Evolutionary conservation across 352 stramenopile genomes (phyloP), one percentile per base, ranked within the genome.

Genomic region (Phytophthora pisi): DNA sequence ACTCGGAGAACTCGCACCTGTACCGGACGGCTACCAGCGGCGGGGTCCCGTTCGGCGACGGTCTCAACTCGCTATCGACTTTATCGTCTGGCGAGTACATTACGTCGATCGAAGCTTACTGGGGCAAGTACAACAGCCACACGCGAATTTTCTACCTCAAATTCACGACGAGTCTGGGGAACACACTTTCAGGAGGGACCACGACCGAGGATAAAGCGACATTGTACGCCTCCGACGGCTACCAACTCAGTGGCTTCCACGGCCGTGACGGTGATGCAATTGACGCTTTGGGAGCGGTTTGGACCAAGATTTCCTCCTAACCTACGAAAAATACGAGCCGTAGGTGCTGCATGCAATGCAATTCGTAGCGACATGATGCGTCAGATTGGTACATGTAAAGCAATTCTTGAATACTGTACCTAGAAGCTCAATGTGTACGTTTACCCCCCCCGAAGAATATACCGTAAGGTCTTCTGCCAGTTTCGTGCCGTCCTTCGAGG

Each of bases 91-190:
- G 67, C 5, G 78, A 86, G 71, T 81, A 79, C 52, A 63, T 84
- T 68, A 76, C 51, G 50, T 75, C 71, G 23, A 53, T 83, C n/a
- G 70, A 86, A 64, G 46, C 64, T 13, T 76, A 83, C 66, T 80
- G 70, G 71, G 76, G 51, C 24, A 74, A 74, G 68, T 72, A 83
- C 24, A 67, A 61, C 54, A 61, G 66, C 28, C 55, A 61, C 45
- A 87, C 78, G 40, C 74, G 78, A 20, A 76, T 83, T 36, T 87
- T 83, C 66, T 83, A 82, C 61, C 46, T 83, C 42, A 77, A 75
- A 28, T 73, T 73, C 11, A 73, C 51, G 23, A 87, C 78, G 2
- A 85, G 62, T 53, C 49, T 70, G 0, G 77, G 74, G 6, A 73
- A 76, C 24, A 68, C 58, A 2, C 18, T 83, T 2, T 64, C 68